Evolutionary conservation across 192 early-diverging fungal species (phyloP).

Genomic region (Coemansia guatemalensis): DNA sequence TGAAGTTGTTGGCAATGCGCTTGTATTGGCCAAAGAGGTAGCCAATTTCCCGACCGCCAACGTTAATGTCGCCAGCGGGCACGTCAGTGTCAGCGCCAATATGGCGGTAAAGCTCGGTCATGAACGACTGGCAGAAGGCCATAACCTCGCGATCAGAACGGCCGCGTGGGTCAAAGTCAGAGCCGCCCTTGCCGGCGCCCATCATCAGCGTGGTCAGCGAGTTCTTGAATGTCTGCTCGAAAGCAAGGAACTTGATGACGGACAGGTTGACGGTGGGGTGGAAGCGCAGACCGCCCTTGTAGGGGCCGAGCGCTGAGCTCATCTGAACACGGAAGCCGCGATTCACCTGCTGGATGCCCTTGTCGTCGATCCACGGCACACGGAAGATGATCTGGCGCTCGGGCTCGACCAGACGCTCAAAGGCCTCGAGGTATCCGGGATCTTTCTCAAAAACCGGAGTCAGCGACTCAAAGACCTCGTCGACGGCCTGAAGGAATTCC

Average conservation of each 20-base stretch:
- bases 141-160: constrained; percentile 56
- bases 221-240: constrained; percentile 62
- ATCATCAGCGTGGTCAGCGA: constrained; percentile 58
- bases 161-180: constrained; percentile 55
- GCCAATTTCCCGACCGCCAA: constrained; percentile 56
- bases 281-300: constrained; percentile 61
- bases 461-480: constrained; percentile 53
- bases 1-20: constrained; percentile 55
- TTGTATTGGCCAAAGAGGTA: constrained; percentile 60
- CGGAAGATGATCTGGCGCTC: constrained; percentile 57
- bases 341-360: constrained; percentile 54
- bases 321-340: constrained; percentile 60
- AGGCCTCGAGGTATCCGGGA: constrained; percentile 49
- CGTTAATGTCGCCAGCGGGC: constrained; percentile 57
- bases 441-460: constrained; percentile 53
- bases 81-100: constrained; percentile 57
- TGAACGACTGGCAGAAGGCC: constrained; percentile 58
- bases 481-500: constrained; percentile 56
- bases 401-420: constrained; percentile 56
- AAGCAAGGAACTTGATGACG: constrained; percentile 58
- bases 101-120: constrained; percentile 58
- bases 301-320: constrained; percentile 59
- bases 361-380: constrained; percentile 57
- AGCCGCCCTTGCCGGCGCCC: constrained; percentile 57
- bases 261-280: constrained; percentile 59